Evolutionary conservation across 805 yeast genomes (phyloP).

Genomic region (Barnettozyma populi): DNA sequence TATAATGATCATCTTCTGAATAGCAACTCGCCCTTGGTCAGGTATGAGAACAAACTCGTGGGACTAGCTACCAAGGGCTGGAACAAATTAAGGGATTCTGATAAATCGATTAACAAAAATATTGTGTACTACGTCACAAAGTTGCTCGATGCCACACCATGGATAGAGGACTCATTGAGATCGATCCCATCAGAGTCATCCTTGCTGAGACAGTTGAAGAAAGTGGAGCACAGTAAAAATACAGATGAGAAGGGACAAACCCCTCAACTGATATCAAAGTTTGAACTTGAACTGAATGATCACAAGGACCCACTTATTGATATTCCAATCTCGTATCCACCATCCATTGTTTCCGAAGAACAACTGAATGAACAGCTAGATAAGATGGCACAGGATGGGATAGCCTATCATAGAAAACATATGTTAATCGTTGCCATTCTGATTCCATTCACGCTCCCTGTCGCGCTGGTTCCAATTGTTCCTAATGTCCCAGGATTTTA

Average conservation of each 20-base stretch:
- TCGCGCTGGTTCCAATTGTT: slow-evolving; percentile 75
- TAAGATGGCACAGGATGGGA: slow-evolving; percentile 38
- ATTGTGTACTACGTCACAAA: slow-evolving; percentile 49
- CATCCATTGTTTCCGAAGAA: slow-evolving; percentile 26
- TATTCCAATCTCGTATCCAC: slow-evolving; percentile 50
- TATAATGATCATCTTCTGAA: slow-evolving; percentile 36
- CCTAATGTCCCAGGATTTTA: slow-evolving; percentile 94
- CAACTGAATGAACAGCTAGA: slow-evolving; percentile 35
- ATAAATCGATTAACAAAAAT: slow-evolving; percentile 48
- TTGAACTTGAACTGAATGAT: slow-evolving; percentile 14
- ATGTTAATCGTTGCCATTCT: slow-evolving; percentile 49
- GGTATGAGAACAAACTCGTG: slow-evolving; percentile 40
- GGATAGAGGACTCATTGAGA: slow-evolving; percentile 71
- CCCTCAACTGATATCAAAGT: slow-evolving; percentile 8
- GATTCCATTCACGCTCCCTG: slow-evolving; percentile 74
- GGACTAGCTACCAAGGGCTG: slow-evolving; percentile 53
- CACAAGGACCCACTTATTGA: slow-evolving; percentile 24
- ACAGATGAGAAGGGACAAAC: slow-evolving; percentile 13
- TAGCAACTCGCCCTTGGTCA: slow-evolving; percentile 31
- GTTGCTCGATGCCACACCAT: slow-evolving; percentile 61
- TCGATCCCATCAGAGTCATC: slow-evolving; percentile 68
- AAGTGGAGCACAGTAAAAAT: slow-evolving; percentile 11
- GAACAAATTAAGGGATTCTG: slow-evolving; percentile 54
- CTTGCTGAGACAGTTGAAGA: slow-evolving; percentile 36
- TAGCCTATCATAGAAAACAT: slow-evolving; percentile 49